Conservation (phyloP, 148 eudicot genomes). For the Hydrangea macrophylla region DNA sequence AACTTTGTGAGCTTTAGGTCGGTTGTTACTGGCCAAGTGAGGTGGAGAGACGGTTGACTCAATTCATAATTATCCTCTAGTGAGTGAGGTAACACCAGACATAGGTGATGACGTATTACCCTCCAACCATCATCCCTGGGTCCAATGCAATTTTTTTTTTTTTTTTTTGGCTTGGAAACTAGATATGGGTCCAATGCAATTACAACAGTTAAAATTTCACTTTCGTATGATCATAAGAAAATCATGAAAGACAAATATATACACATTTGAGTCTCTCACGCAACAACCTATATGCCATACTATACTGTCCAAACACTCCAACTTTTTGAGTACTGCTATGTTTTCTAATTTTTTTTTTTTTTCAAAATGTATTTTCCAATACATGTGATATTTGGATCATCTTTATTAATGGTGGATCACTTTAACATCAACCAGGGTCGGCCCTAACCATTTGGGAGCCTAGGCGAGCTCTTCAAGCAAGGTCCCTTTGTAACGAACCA, state of each 20-base stretch:
- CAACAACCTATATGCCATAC: constrained; percentile 5
- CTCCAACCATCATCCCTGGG: background rate
- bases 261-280: background rate
- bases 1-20: background rate
- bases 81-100: background rate
- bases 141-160: background rate
- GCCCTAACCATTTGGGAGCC: too few relatives aligned
- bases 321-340: background rate
- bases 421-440: too few relatives aligned
- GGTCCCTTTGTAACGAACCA: too few relatives aligned
- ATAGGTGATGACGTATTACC: background rate
- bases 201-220: constrained; percentile 7
- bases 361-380: background rate
- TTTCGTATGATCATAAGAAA: background rate
- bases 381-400: too few relatives aligned
- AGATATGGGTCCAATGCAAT: too few relatives aligned
- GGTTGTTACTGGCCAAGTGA: background rate
- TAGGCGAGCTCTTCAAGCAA: too few relatives aligned
- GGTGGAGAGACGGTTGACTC: background rate
- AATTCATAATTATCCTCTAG: constrained; percentile 5
- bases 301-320: constrained; percentile 15
- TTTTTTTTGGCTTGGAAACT: background rate
- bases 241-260: background rate
- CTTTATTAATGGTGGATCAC: too few relatives aligned
- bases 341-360: background rate